These are phyloP conservation scores for Kickxella alabastrina DNA, from an alignment of 192 early-diverging fungal genomes.

Conservation along the genomic window DNA sequence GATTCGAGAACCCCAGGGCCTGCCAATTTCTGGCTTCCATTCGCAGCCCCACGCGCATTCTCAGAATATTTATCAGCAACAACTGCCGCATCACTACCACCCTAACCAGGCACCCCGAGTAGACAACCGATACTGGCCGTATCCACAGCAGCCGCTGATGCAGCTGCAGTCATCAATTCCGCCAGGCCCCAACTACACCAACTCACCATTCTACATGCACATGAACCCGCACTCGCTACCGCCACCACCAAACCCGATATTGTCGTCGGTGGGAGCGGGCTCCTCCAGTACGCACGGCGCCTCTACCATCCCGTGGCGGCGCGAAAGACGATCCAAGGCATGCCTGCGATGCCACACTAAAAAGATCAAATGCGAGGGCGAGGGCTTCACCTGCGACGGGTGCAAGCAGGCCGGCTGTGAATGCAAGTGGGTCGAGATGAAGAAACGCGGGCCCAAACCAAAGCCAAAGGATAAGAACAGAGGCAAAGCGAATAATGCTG, in stretches of 20 bases:
- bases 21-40: too few species aligned
- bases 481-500: not conserved
- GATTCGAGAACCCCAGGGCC: too few species aligned
- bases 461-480: conserved; percentile 1
- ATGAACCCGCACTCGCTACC: conserved; percentile 8
- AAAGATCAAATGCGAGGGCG: conserved; percentile 51
- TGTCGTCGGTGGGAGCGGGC: not conserved
- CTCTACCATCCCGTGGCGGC: conserved; percentile 28
- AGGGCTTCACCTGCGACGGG: conserved; percentile 36
- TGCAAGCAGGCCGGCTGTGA: conserved; percentile 44
- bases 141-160: conserved; percentile 19
- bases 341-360: conserved; percentile 52
- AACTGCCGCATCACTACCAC: not conserved
- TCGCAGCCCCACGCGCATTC: too few species aligned
- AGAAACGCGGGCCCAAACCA: conserved; percentile 49
- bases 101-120: not conserved
- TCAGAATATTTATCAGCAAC: not conserved
- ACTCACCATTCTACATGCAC: conserved; percentile 1
- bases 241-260: conserved; percentile 7
- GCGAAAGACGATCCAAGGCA: conserved; percentile 50
- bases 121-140: conserved; percentile 45
- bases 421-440: conserved; percentile 51
- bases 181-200: not conserved
- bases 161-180: not conserved
- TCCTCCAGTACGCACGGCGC: not conserved